Conservation (phyloP, 352 stramenopile genomes). For the Phytophthora tentaculata region DNA sequence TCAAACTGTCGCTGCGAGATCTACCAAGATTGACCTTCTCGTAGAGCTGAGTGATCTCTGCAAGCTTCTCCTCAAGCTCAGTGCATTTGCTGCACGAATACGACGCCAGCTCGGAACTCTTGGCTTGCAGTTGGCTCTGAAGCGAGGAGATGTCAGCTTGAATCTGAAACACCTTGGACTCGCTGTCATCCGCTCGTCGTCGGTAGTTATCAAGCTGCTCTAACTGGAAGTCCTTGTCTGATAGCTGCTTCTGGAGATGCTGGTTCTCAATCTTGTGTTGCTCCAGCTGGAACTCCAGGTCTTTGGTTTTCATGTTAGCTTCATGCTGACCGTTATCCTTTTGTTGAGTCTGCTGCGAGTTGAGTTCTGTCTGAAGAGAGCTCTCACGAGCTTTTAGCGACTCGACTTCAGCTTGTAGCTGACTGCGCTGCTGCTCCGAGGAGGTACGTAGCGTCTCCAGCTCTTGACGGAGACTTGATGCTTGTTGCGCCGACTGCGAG, state of each 20-base stretch:
- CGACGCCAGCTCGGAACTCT: conserved; percentile 36
- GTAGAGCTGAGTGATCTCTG: conserved; percentile 57
- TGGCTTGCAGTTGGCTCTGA: conserved; percentile 42
- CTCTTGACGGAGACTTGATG: conserved; percentile 28
- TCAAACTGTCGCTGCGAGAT: conserved; percentile 61
- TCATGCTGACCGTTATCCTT: conserved; percentile 22
- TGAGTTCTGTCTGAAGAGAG: conserved; percentile 40
- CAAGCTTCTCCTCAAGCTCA: conserved; percentile 52
- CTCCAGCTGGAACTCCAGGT: conserved; percentile 57
- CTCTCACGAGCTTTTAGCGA: conserved; percentile 43
- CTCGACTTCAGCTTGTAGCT: conserved; percentile 47
- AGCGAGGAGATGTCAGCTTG: conserved; percentile 43
- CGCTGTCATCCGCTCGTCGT: conserved; percentile 51
- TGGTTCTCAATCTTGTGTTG: conserved; percentile 83
- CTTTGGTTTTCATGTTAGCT: conserved; percentile 36
- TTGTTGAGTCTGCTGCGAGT: conserved; percentile 39
- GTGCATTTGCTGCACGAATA: conserved; percentile 49
- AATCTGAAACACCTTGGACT: conserved; percentile 43
- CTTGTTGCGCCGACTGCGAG: conserved; percentile 37
- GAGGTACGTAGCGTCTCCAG: conserved; percentile 47
- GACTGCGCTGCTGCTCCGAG: conserved; percentile 44
- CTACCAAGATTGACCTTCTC: conserved; percentile 68
- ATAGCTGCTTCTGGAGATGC: conserved; percentile 70
- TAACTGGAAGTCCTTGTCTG: conserved; percentile 70
- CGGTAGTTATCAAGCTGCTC: conserved; percentile 63